phyloP scores from a whole-genome alignment of 495 filamentous ascomycete species.

The Hypomontagnella submonticulosa region DNA sequence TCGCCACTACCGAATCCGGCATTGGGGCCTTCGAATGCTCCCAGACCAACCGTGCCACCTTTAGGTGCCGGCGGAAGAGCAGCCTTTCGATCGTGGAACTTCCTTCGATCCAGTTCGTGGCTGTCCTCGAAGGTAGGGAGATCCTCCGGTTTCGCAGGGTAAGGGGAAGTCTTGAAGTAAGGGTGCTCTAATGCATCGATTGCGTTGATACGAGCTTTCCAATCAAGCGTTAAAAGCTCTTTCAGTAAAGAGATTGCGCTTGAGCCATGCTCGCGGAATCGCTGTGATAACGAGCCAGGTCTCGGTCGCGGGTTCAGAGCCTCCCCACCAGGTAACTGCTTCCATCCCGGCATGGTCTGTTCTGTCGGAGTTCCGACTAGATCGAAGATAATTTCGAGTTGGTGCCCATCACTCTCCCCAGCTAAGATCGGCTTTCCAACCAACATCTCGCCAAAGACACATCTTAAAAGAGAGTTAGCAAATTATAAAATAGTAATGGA shows the following conservation, averaged over 20 bases:
- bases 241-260: conserved; percentile 80
- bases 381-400: conserved; percentile 90
- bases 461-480: conserved; percentile 64
- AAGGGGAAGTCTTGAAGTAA: conserved; percentile 83
- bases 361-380: conserved; percentile 93
- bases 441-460: conserved; percentile 99
- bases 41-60: conserved; percentile 84
- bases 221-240: conserved; percentile 89
- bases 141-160: conserved; percentile 83
- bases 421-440: conserved; percentile 91
- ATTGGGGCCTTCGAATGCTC: conserved; percentile 67
- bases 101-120: conserved; percentile 92
- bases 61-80: conserved; percentile 88
- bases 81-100: conserved; percentile 81
- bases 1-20: conserved; percentile 58
- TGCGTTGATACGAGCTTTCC: conserved; percentile 87
- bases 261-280: conserved; percentile 77
- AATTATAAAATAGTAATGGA: not conserved
- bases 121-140: conserved; percentile 91
- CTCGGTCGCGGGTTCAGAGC: conserved; percentile 72
- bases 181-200: conserved; percentile 93
- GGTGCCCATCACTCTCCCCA: conserved; percentile 87
- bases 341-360: conserved; percentile 94
- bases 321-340: conserved; percentile 81
- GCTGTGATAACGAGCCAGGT: conserved; percentile 71